phyloP scores from a whole-genome alignment of 2,329 filamentous ascomycete species.

The Fusarium graminum region DNA sequence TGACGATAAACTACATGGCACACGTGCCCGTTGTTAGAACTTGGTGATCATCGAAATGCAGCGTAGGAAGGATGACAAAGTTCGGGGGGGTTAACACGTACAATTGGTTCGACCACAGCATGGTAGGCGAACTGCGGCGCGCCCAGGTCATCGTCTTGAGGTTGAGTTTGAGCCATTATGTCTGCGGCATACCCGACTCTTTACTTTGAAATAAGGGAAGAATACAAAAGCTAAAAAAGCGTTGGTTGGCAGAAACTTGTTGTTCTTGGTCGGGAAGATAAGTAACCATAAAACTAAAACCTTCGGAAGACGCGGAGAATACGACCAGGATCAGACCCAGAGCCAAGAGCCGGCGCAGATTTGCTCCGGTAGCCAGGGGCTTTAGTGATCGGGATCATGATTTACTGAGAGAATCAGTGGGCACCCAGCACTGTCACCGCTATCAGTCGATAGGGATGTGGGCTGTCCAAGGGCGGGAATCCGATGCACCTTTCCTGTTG shows the following conservation, averaged over 20 bases:
- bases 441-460: neutral
- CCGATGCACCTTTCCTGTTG: neutral
- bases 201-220: neutral
- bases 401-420: conserved; percentile 8
- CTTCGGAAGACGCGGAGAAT: conserved; percentile 34
- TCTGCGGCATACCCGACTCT: conserved; percentile 7
- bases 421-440: neutral
- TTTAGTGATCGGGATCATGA: conserved; percentile 15
- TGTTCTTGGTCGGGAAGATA: neutral
- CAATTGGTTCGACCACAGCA: conserved; percentile 48
- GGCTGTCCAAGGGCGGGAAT: neutral
- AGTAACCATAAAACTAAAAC: neutral
- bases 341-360: conserved; percentile 1
- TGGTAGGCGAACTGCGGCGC: conserved; percentile 49
- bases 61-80: neutral
- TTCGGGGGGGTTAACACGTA: conserved; percentile 26
- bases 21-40: conserved; percentile 2
- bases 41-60: neutral
- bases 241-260: neutral
- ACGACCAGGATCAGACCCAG: neutral
- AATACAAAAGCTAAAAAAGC: neutral
- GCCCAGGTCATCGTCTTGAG: conserved; percentile 41
- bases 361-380: conserved; percentile 11
- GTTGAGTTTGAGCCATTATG: conserved; percentile 27
- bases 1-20: conserved; percentile 43